phyloP scores from a whole-genome alignment of 2,329 filamentous ascomycete genomes.

The Cyphellophora attinorum region DNA sequence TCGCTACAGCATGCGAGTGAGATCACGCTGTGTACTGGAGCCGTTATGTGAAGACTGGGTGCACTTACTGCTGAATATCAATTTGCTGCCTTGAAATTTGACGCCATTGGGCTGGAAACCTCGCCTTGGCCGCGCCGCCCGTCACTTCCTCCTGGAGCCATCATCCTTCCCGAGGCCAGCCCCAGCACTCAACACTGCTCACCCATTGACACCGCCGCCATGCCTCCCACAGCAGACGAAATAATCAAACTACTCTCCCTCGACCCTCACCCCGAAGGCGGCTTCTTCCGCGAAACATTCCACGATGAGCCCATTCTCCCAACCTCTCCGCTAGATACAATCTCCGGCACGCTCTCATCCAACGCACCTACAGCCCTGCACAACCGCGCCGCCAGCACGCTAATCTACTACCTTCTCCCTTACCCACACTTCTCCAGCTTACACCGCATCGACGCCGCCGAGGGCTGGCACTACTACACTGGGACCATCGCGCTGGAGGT shows the following conservation, averaged over 20 bases:
- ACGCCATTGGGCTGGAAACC: no score
- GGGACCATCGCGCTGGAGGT: not conserved
- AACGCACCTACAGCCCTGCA: slow-evolving; percentile 27
- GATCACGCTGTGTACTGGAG: no score
- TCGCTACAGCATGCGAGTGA: no score
- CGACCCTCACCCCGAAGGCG: slow-evolving; percentile 50
- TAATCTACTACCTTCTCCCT: slow-evolving; percentile 57
- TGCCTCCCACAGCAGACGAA: not conserved
- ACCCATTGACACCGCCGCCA: no score
- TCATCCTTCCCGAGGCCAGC: no score
- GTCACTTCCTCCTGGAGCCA: no score
- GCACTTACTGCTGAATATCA: no score
- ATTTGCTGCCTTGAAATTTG: no score
- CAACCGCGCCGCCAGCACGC: slow-evolving; percentile 46
- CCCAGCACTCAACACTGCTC: no score
- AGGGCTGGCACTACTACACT: slow-evolving; percentile 22
- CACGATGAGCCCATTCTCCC: slow-evolving; percentile 49
- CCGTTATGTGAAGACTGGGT: no score
- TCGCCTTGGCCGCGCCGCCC: no score
- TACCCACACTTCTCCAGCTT: slow-evolving; percentile 53
- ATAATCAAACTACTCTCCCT: slow-evolving; percentile 39
- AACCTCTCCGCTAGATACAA: slow-evolving; percentile 24
- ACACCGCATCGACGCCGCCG: slow-evolving; percentile 51
- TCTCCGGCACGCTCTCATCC: no score
- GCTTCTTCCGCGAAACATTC: slow-evolving; percentile 55